These are phyloP conservation scores for Boletellus sp. DNA, from an alignment of 768 basidiomycete genomes.

Conservation along the genomic window DNA sequence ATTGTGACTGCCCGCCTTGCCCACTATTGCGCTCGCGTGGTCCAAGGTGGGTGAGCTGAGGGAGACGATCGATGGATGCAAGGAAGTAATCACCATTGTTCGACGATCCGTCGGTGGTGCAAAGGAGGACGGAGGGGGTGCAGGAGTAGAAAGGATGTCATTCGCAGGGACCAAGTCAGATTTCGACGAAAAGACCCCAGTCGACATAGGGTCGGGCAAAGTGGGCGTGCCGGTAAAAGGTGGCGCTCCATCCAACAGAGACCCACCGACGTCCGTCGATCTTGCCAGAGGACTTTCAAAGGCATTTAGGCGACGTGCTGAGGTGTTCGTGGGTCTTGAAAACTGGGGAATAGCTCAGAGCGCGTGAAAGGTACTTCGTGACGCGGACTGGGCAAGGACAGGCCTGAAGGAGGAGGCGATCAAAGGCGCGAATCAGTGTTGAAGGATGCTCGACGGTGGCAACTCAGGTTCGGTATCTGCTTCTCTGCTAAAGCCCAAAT, in stretches of 20 bases:
- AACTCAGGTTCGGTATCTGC: conserved; percentile 2
- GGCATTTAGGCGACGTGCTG: conserved; percentile 77
- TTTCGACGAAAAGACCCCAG: conserved; percentile 13
- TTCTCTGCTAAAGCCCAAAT: not conserved
- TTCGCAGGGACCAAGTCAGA: conserved; percentile 1
- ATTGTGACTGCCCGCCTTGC: conserved; percentile 72
- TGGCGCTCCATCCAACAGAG: conserved; percentile 31
- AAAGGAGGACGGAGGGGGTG: conserved; percentile 31
- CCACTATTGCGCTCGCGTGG: conserved; percentile 78
- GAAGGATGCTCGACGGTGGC: conserved; percentile 54
- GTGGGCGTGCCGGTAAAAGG: conserved; percentile 13
- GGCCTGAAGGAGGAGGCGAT: conserved; percentile 63
- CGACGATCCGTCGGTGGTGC: conserved; percentile 34
- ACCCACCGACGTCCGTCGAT: conserved; percentile 43
- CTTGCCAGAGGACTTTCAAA: conserved; percentile 75
- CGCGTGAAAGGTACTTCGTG: conserved; percentile 77
- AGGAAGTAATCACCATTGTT: conserved; percentile 54
- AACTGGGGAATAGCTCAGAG: conserved; percentile 76
- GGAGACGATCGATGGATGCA: conserved; percentile 64
- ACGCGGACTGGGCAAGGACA: conserved; percentile 50
- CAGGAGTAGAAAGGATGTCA: conserved; percentile 12
- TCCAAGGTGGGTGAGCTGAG: conserved; percentile 73
- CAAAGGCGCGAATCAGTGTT: conserved; percentile 66
- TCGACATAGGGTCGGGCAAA: conserved; percentile 19
- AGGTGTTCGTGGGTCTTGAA: conserved; percentile 82